A percentile compares a stretch with the other conserved stretches of the same genome.
phyloP scores from a whole-genome alignment of 2,329 filamentous ascomycete genomes.

The Calonectria pseudoreteaudii region DNA sequence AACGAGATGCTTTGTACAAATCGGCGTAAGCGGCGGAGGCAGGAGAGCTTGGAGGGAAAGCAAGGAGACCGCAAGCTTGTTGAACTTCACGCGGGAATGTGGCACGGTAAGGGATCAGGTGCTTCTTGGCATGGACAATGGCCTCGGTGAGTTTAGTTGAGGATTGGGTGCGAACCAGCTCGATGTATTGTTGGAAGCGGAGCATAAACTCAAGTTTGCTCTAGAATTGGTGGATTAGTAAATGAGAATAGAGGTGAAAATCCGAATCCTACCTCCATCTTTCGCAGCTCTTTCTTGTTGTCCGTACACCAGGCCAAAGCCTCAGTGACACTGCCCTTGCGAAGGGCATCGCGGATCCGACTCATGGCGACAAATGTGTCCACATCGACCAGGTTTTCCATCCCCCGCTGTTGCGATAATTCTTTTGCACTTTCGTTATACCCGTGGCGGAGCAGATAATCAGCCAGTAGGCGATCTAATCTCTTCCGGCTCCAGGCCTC shows the following conservation, averaged over 20 bases:
- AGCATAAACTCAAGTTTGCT: constrained; percentile 93
- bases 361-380: constrained; percentile 88
- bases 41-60: constrained; percentile 70
- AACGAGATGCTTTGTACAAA: constrained; percentile 80
- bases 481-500: constrained; percentile 88
- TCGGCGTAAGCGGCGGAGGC: constrained; percentile 57
- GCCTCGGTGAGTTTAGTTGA: constrained; percentile 78
- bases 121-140: constrained; percentile 83
- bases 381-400: constrained; percentile 87
- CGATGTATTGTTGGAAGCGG: constrained; percentile 93
- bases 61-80: constrained; percentile 83
- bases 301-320: constrained; percentile 92
- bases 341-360: constrained; percentile 79
- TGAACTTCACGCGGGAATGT: constrained; percentile 76
- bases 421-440: constrained; percentile 82
- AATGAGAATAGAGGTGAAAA: not conserved
- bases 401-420: constrained; percentile 79
- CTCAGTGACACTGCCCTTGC: constrained; percentile 77
- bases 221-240: constrained; percentile 51
- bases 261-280: constrained; percentile 74
- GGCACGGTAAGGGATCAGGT: constrained; percentile 77
- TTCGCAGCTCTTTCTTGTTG: constrained; percentile 92
- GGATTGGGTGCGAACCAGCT: constrained; percentile 79
- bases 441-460: constrained; percentile 88
- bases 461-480: constrained; percentile 87